Conservation (phyloP, 768 basidiomycete species). For the Lactifluus rugatus region DNA sequence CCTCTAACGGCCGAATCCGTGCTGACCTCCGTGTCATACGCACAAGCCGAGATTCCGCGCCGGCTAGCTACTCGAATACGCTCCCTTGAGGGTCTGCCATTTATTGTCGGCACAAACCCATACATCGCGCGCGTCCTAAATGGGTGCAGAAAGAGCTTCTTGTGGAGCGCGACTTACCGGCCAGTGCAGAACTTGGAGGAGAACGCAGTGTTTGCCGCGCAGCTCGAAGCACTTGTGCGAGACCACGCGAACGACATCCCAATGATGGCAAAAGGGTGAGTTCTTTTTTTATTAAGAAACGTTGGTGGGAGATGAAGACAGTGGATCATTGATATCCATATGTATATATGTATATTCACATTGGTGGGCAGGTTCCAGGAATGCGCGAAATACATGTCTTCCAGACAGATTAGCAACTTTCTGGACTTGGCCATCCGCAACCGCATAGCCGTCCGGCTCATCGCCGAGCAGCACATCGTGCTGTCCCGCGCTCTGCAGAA, state of each 20-base stretch:
- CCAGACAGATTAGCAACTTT: constrained; percentile 68
- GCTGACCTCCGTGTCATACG: constrained; percentile 63
- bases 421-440: constrained; percentile 78
- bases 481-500: constrained; percentile 58
- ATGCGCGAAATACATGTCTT: constrained; percentile 72
- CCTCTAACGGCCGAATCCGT: constrained; percentile 64
- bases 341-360: too few species aligned
- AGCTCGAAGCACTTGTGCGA: constrained; percentile 62
- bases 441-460: constrained; percentile 78
- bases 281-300: neutral
- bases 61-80: constrained; percentile 66
- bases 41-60: constrained; percentile 66
- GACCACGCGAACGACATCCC: constrained; percentile 83
- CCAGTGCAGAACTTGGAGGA: constrained; percentile 55
- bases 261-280: constrained; percentile 79
- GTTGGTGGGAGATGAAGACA: neutral
- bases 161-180: constrained; percentile 57
- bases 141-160: constrained; percentile 61
- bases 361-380: constrained; percentile 67
- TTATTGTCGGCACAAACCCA: constrained; percentile 85
- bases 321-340: neutral
- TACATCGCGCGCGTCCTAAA: constrained; percentile 66
- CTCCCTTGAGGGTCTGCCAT: constrained; percentile 67
- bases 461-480: constrained; percentile 87
- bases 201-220: constrained; percentile 56